Percentiles rank a stretch among this genome's conserved stretches.
phyloP scores from a whole-genome alignment of 257 asterid genomes.

The Leptodermis oblonga region DNA sequence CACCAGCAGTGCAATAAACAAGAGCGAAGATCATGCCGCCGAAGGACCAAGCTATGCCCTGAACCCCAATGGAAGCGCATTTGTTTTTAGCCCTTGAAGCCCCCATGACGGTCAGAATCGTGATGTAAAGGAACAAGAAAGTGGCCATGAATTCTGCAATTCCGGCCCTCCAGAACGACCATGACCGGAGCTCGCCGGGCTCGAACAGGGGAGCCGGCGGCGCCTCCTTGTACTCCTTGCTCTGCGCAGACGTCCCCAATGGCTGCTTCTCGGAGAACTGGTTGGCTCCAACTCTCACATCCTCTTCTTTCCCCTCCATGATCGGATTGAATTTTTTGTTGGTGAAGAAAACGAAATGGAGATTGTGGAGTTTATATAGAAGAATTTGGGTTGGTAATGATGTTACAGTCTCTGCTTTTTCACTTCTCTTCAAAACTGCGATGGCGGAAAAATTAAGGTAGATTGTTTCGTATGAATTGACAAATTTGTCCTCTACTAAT shows the following conservation, averaged over 20 bases:
- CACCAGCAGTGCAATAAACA: conserved; percentile 80
- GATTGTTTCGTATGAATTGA: not conserved
- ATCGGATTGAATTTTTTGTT: not conserved
- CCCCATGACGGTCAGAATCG: conserved; percentile 72
- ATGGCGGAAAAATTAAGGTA: not conserved
- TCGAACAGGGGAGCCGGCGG: conserved; percentile 74
- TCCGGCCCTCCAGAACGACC: conserved; percentile 90
- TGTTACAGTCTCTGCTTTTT: not conserved
- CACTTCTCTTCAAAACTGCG: not conserved
- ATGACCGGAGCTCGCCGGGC: conserved; percentile 64
- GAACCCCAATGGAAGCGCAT: conserved; percentile 67
- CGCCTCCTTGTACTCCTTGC: conserved; percentile 73
- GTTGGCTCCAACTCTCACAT: conserved; percentile 70
- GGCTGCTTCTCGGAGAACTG: conserved; percentile 66
- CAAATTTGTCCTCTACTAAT: not conserved
- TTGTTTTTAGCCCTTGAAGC: conserved; percentile 42
- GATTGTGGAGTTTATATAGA: conserved; percentile 9
- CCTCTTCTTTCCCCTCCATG: conserved; percentile 81
- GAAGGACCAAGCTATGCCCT: conserved; percentile 82
- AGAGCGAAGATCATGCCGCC: conserved; percentile 93
- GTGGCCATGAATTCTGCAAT: conserved; percentile 79
- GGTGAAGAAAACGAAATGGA: not conserved
- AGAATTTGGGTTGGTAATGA: conserved; percentile 14
- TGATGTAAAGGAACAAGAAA: conserved; percentile 65
- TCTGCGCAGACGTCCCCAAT: conserved; percentile 73